phyloP scores from a whole-genome alignment of 139 green algal species.

The Nannochloris sp. region DNA sequence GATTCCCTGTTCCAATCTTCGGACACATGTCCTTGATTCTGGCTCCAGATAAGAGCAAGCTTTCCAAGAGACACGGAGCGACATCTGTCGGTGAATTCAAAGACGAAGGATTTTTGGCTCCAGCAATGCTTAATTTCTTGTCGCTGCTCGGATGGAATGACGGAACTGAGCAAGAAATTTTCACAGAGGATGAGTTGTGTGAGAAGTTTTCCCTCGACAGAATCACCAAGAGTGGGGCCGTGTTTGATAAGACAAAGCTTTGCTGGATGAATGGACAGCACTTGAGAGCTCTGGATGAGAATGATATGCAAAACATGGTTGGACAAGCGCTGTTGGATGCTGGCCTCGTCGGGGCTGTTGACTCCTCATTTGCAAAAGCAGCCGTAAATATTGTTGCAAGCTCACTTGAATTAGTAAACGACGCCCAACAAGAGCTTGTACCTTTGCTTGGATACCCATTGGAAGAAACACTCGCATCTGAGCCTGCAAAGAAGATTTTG shows the following conservation, averaged over 20 bases:
- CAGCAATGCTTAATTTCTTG: conserved; percentile 95
- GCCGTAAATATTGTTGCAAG: conserved; percentile 42
- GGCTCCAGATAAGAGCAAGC: conserved; percentile 92
- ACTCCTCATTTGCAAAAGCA: conserved; percentile 50
- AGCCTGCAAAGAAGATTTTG: conserved; percentile 39
- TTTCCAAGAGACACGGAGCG: conserved; percentile 93
- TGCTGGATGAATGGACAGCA: conserved; percentile 85
- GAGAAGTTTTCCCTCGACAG: conserved; percentile 78
- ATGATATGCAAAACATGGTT: conserved; percentile 34
- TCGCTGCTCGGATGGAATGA: conserved; percentile 98
- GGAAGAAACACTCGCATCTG: conserved; percentile 55
- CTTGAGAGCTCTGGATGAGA: conserved; percentile 52
- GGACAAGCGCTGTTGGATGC: conserved; percentile 32
- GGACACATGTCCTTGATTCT: conserved; percentile 95
- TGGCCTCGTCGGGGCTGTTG: conserved; percentile 44
- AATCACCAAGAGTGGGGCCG: conserved; percentile 88
- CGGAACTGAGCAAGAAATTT: conserved; percentile 95
- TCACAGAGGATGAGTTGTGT: conserved; percentile 38
- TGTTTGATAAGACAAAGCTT: conserved; percentile 95
- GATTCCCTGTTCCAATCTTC: conserved; percentile 76
- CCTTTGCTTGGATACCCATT: conserved; percentile 80
- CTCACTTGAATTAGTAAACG: conserved; percentile 42
- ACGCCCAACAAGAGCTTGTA: conserved; percentile 46
- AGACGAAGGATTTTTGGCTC: conserved; percentile 77
- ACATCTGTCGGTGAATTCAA: conserved; percentile 95